Percentiles rank a stretch among this genome's conserved stretches.
phyloP scores from a whole-genome alignment of 2,329 filamentous ascomycete species.

The Sporothrix schenckii region DNA sequence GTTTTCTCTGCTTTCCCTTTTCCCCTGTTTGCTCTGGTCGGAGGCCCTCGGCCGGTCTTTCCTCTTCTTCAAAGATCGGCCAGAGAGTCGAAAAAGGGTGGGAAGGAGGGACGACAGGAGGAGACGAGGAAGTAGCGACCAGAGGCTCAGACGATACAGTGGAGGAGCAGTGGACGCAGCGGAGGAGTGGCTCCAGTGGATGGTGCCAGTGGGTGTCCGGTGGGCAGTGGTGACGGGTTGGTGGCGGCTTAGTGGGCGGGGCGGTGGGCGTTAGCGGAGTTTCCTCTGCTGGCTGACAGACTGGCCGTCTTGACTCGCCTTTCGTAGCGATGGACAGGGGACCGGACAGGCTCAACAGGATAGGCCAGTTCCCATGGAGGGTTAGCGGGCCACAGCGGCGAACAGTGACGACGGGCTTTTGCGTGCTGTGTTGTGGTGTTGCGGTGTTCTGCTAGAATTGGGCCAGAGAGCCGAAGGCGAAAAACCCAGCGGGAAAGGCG shows the following conservation, averaged over 20 bases:
- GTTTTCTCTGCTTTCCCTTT: background rate
- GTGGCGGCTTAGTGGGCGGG: conserved; percentile 13
- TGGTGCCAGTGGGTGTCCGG: background rate
- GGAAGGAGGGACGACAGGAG: conserved; percentile 16
- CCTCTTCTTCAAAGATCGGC: conserved; percentile 6
- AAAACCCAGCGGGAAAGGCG: background rate
- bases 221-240: conserved; percentile 1
- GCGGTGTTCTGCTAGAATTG: background rate
- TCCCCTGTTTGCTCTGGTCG: background rate
- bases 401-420: conserved; percentile 1
- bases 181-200: background rate
- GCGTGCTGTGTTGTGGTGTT: background rate
- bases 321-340: conserved; percentile 14
- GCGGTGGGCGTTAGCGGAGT: conserved; percentile 1
- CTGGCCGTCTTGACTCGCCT: background rate
- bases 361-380: background rate
- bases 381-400: background rate
- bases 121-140: background rate
- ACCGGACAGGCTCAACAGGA: conserved; percentile 2
- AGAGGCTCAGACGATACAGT: background rate
- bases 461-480: background rate
- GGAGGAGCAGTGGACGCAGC: background rate
- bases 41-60: background rate
- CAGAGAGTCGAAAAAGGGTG: conserved; percentile 14
- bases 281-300: background rate